Percentiles rank a stretch among this genome's conserved stretches.
Conservation (phyloP, 306 rosid genomes). For the Cicer bijugum region DNA sequence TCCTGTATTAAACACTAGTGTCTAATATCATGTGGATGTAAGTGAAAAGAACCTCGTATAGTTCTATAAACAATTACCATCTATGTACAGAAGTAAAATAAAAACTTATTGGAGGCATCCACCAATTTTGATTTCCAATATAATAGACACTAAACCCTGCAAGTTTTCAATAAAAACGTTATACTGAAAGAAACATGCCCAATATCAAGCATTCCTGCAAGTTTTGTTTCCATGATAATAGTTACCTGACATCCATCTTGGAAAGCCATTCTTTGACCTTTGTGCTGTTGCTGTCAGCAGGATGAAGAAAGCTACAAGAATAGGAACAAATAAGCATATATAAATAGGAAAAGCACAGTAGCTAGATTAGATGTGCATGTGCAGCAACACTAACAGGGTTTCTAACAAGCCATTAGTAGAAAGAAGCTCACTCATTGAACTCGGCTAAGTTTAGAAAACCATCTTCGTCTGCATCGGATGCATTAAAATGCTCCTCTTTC, state of each 20-base stretch:
- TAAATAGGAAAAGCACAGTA: not conserved
- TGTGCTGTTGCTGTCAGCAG: constrained; percentile 83
- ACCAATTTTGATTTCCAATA: no score
- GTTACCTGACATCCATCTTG: constrained; percentile 87
- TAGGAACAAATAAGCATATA: constrained; percentile 8
- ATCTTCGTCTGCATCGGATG: constrained; percentile 78
- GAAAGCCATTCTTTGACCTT: constrained; percentile 82
- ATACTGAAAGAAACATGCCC: not conserved
- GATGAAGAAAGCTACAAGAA: constrained; percentile 77
- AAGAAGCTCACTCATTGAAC: constrained; percentile 81
- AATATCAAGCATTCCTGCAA: not conserved
- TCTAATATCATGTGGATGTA: no score
- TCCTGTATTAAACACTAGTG: no score
- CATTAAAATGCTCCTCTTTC: constrained; percentile 86
- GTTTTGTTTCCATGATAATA: not conserved
- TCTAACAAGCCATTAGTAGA: constrained; percentile 11
- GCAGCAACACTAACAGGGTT: not conserved
- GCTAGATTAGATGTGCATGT: not conserved
- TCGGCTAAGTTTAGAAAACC: constrained; percentile 78
- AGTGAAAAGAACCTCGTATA: no score
- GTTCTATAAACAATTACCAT: no score
- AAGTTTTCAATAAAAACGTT: no score
- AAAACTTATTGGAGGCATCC: no score
- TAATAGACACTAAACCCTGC: no score
- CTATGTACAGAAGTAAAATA: no score